Evolutionary conservation across 2,329 filamentous ascomycete species (phyloP).

Genomic region (Neocatenulostroma microsporum): DNA sequence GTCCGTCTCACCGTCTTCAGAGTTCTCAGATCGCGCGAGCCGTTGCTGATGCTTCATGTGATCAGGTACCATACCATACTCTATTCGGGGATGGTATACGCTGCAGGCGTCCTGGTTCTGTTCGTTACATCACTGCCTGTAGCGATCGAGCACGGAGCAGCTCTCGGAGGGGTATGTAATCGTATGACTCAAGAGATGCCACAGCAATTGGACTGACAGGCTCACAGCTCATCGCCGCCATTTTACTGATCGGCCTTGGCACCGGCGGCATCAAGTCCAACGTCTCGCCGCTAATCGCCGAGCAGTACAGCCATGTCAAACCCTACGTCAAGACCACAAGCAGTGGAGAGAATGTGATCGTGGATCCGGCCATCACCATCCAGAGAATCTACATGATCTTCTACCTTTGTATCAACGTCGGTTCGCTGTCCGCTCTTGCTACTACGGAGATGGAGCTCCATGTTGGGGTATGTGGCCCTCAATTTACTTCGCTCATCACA

Average conservation of each 20-base stretch:
- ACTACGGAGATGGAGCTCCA: conserved; percentile 46
- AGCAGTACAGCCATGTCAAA: conserved; percentile 38
- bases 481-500: conserved; percentile 37
- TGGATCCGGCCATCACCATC: conserved; percentile 42
- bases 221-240: conserved; percentile 43
- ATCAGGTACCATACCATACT: conserved; percentile 66
- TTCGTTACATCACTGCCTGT: conserved; percentile 56
- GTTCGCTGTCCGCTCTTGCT: conserved; percentile 59
- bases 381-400: conserved; percentile 54
- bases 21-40: too few species aligned
- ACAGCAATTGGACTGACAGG: too few species aligned
- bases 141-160: conserved; percentile 52
- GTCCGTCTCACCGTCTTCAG: too few species aligned
- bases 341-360: conserved; percentile 39
- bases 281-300: conserved; percentile 48
- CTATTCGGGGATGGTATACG: conserved; percentile 56
- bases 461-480: background rate
- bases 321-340: conserved; percentile 33
- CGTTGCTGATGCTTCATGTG: too few species aligned
- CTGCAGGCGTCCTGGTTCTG: conserved; percentile 59
- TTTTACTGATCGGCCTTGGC: conserved; percentile 64
- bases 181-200: too few species aligned
- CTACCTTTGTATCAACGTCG: conserved; percentile 66
- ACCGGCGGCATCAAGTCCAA: conserved; percentile 79
- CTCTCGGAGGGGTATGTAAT: conserved; percentile 56